These are phyloP conservation scores for Trichophyton benhamiae DNA, from an alignment of 2,329 filamentous ascomycete species.

Conservation along the genomic window DNA sequence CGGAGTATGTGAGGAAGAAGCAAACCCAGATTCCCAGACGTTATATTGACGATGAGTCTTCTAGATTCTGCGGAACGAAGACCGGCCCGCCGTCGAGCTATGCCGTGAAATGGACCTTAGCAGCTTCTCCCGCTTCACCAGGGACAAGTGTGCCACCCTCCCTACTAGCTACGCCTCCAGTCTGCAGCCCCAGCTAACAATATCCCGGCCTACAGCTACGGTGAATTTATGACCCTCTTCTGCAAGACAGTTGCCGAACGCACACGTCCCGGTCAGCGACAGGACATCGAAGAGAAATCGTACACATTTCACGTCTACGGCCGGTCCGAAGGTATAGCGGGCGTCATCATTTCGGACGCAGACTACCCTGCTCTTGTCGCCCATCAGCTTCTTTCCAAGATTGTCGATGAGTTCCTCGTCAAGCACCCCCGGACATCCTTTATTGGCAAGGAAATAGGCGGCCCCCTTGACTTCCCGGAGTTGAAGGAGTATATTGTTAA, in stretches of 20 bases:
- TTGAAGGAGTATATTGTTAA: constrained; percentile 66
- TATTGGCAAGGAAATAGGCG: constrained; percentile 37
- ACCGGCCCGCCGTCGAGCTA: constrained; percentile 64
- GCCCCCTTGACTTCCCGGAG: constrained; percentile 54
- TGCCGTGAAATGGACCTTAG: constrained; percentile 64
- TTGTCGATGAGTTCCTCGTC: constrained; percentile 68
- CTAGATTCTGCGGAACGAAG: constrained; percentile 70
- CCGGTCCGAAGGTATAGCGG: constrained; percentile 60
- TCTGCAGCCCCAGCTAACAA: not conserved
- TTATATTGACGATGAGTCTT: not conserved
- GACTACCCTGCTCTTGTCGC: constrained; percentile 38
- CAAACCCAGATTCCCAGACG: not conserved
- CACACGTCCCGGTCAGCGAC: constrained; percentile 65
- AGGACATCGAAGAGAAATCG: constrained; percentile 42
- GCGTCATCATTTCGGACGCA: constrained; percentile 57
- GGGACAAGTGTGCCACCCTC: constrained; percentile 44
- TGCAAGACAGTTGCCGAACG: constrained; percentile 77
- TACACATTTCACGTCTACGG: constrained; percentile 60
- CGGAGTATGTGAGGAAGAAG: constrained; percentile 47
- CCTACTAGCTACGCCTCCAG: not conserved
- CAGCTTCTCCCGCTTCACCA: constrained; percentile 69
- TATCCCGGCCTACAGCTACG: constrained; percentile 32
- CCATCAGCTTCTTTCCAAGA: constrained; percentile 50
- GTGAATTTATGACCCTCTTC: constrained; percentile 72
- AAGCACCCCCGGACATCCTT: constrained; percentile 58